These are phyloP conservation scores for Ceratocystis eucalypticola DNA, from an alignment of 2,329 filamentous ascomycete genomes.

Conservation along the genomic window DNA sequence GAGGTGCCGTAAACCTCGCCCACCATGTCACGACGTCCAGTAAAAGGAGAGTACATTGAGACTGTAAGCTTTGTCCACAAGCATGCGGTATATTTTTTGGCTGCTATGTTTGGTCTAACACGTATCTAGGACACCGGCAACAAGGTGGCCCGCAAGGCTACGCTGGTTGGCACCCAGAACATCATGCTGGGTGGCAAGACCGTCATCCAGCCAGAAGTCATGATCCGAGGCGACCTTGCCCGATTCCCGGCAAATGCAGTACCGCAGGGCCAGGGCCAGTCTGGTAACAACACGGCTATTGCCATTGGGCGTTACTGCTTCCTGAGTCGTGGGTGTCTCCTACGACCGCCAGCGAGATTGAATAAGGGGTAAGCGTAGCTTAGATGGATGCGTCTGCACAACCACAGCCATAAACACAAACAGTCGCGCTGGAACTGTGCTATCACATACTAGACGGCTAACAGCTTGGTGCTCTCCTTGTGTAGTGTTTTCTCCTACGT, in stretches of 20 bases:
- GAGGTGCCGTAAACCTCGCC: background rate
- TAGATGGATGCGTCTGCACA: background rate
- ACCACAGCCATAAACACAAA: background rate
- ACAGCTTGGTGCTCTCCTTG: background rate
- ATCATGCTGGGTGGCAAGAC: constrained; percentile 95
- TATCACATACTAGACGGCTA: background rate
- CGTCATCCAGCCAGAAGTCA: constrained; percentile 87
- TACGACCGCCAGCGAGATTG: constrained; percentile 71
- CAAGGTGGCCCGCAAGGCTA: constrained; percentile 86
- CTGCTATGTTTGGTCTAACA: constrained; percentile 8
- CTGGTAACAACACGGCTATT: constrained; percentile 52
- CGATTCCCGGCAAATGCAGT: constrained; percentile 38
- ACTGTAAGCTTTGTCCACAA: constrained; percentile 46
- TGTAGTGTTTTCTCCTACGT: constrained; percentile 57
- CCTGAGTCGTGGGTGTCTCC: constrained; percentile 60
- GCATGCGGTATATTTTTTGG: background rate
- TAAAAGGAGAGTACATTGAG: constrained; percentile 91
- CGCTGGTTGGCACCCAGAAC: constrained; percentile 89
- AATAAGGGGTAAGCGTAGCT: constrained; percentile 49
- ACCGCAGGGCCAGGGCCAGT: constrained; percentile 24
- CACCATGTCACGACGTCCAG: constrained; percentile 60
- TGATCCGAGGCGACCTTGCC: constrained; percentile 80
- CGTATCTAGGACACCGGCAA: constrained; percentile 74
- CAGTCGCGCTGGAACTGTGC: background rate
- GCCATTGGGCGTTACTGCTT: constrained; percentile 87